Evolutionary conservation across 495 filamentous ascomycete species (phyloP), one percentile per base, ranked within the genome.

Genomic region (Penicillium roqueforti): DNA sequence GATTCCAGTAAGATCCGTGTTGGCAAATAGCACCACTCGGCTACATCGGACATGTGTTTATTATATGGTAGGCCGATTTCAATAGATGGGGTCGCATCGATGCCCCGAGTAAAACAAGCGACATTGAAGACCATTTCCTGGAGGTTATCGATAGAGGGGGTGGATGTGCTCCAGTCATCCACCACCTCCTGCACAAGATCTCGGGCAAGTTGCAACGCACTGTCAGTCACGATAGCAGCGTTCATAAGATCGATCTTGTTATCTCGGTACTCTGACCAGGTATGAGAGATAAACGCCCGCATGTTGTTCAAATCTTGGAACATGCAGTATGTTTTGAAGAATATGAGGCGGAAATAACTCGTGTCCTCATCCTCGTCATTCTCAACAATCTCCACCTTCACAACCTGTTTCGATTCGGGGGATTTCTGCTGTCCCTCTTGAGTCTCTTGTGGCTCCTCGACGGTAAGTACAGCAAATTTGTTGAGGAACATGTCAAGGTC

Each of bases 61-160:
- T 65, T 65, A 59, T 68, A 68, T 61, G 65, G 65, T 42, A 68
- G 62, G 47, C 62, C 61, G 42, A 60, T 52, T n/a, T 68, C 65
- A 36, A 14, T 20, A 18, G 65, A 68, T 55, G 61, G 61, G 56
- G 55, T 22, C 42, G 43, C 29, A 43, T 32, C 44, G 26, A 51
- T 57, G 29, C 59, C 59, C 26, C 59, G 59, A 32, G 9, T 57
- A 2, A 48, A 6, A 50, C 36, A 26, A 40, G 59, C 53, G 29
- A 54, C 10, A 25, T 57, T 61, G 38, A 38, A 65, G 31, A 63
- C 55, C 34, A 65, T 13, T 43, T 44, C 25, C 59, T 63, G 65
- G 28, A 70, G 11, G 41, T 34, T 37, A 42, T 56, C 58, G 26
- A 31, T 20, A 23, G 43, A n/a, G n/a, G 32, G 19, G 54, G 47